phyloP scores from a whole-genome alignment of 2,329 filamentous ascomycete genomes.

The Colletotrichum siamense region DNA sequence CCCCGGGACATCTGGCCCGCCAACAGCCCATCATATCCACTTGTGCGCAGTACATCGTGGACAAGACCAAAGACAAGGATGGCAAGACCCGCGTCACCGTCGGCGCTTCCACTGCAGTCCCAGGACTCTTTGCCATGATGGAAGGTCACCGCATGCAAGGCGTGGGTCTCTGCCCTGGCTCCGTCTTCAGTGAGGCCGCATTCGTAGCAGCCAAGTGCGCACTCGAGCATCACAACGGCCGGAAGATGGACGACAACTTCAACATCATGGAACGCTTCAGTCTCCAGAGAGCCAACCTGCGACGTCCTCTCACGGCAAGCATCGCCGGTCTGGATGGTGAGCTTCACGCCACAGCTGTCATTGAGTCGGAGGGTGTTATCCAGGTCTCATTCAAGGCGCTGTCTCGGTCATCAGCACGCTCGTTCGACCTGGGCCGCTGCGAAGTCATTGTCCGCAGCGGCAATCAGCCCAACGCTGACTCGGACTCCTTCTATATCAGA shows the following conservation, averaged over 20 bases:
- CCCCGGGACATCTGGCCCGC: not conserved
- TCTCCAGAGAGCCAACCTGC: not conserved
- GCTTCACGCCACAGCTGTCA: not conserved
- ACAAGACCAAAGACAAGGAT: not conserved
- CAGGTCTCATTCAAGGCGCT: not conserved
- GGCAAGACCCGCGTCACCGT: not conserved
- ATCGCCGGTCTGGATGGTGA: not conserved
- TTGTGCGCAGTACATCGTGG: not conserved
- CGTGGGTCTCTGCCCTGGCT: not conserved
- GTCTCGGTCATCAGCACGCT: not conserved
- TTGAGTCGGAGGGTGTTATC: not conserved
- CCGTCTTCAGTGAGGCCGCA: not conserved
- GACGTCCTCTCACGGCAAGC: not conserved
- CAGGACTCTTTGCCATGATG: not conserved
- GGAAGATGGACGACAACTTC: not conserved
- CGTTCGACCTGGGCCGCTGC: not conserved
- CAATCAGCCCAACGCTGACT: not conserved
- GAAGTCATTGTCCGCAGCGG: not conserved
- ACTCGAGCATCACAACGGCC: not conserved
- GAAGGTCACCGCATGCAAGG: not conserved
- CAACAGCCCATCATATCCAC: not conserved
- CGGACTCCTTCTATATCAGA: not conserved
- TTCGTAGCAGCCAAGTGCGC: not conserved
- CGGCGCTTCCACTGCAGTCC: not conserved
- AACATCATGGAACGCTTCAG: not conserved